Evolutionary conservation across 495 filamentous ascomycete species (phyloP).

Genomic region (Xylaria curta): DNA sequence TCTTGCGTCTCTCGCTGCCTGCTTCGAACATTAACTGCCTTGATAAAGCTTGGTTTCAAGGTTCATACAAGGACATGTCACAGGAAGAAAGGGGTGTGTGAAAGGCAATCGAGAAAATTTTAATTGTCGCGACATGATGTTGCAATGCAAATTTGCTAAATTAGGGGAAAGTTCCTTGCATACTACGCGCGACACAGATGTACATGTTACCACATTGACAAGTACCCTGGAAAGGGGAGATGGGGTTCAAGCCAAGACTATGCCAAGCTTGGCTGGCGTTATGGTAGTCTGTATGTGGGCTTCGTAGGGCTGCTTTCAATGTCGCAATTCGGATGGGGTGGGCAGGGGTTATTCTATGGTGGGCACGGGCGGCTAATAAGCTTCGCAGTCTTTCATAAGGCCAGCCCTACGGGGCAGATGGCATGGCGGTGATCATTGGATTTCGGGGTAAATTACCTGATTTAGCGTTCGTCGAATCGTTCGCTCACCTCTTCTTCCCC

Average conservation of each 20-base stretch:
- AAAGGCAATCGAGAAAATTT: neutral
- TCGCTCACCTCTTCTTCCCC: neutral
- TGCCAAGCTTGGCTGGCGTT: constrained; percentile 1
- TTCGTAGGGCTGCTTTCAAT: constrained; percentile 20
- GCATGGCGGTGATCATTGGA: constrained; percentile 14
- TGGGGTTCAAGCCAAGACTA: constrained; percentile 14
- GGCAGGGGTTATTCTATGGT: constrained; percentile 8
- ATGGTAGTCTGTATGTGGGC: neutral
- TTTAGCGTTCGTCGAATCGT: constrained; percentile 12
- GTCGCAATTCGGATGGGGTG: constrained; percentile 4
- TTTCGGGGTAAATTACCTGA: constrained; percentile 21
- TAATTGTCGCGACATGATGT: constrained; percentile 1
- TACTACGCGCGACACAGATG: neutral
- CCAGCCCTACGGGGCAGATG: constrained; percentile 26
- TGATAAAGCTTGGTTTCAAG: neutral
- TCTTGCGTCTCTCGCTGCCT: neutral
- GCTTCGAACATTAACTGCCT: neutral
- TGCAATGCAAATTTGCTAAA: neutral
- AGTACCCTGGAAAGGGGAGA: constrained; percentile 14
- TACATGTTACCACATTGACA: neutral
- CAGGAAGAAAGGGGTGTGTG: neutral
- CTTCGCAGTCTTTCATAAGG: constrained; percentile 11
- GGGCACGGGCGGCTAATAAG: constrained; percentile 17
- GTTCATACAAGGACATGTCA: neutral
- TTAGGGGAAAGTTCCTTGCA: constrained; percentile 23